A percentile compares a stretch with the other conserved stretches of the same genome.
phyloP scores from a whole-genome alignment of 805 yeast species.

The Hanseniaspora pseudoguilliermondii region DNA sequence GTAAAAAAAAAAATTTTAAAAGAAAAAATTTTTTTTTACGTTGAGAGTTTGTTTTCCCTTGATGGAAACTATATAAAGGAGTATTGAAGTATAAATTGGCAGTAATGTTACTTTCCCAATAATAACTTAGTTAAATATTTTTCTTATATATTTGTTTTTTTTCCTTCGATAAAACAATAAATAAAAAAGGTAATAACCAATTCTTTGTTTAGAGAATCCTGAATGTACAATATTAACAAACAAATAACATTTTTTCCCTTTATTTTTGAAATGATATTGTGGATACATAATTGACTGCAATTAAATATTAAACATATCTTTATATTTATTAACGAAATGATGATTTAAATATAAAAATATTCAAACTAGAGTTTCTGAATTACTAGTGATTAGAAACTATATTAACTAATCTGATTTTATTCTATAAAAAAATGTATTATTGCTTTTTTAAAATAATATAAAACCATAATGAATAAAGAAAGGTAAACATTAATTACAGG shows the following conservation, averaged over 20 bases:
- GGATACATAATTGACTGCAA: not conserved
- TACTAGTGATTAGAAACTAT: conserved; percentile 30
- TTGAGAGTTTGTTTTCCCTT: no score
- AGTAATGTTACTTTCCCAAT: no score
- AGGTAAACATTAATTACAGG: conserved; percentile 18
- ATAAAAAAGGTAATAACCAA: no score
- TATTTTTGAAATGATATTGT: not conserved
- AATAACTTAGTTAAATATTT: no score
- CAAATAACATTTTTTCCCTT: not conserved
- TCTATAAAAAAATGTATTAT: not conserved
- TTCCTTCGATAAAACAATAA: no score
- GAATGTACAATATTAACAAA: no score
- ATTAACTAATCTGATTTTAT: conserved; percentile 24
- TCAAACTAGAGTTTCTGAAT: conserved; percentile 37
- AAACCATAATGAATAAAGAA: conserved; percentile 19
- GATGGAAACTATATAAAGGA: no score
- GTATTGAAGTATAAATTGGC: no score
- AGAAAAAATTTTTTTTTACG: no score
- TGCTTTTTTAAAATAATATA: not conserved
- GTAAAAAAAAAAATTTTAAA: no score
- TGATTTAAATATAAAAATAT: conserved; percentile 27
- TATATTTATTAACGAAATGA: conserved; percentile 17
- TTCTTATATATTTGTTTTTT: no score
- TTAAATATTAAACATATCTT: conserved; percentile 5
- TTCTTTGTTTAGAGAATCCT: no score